A percentile compares a stretch with the other conserved stretches of the same genome.
Conservation (phyloP, 306 rosid genomes). For the Quercus glauca region DNA sequence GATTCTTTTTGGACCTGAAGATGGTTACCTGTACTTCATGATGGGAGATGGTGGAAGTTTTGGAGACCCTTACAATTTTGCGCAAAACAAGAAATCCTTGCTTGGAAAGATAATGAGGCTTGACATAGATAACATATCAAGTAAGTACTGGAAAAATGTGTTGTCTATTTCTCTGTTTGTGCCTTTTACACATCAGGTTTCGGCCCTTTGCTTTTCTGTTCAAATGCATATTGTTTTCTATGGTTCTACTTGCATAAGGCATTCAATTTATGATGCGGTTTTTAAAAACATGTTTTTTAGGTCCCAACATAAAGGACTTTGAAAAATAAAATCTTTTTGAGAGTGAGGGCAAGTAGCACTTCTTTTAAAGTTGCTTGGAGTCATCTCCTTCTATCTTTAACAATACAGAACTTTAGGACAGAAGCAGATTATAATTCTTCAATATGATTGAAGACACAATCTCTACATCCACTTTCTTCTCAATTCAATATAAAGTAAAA, state of each 20-base stretch:
- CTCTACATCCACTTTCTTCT: too few species aligned
- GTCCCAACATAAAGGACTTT: not conserved
- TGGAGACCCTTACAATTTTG: conserved; percentile 37
- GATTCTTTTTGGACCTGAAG: conserved; percentile 37
- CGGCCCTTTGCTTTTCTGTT: not conserved
- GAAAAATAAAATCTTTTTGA: not conserved
- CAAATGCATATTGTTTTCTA: not conserved
- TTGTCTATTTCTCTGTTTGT: not conserved
- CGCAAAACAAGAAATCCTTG: conserved; percentile 42
- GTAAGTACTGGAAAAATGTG: not conserved
- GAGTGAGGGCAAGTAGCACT: not conserved
- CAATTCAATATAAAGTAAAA: too few species aligned
- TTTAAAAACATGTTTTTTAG: not conserved
- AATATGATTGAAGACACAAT: too few species aligned
- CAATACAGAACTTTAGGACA: too few species aligned
- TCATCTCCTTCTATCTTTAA: too few species aligned
- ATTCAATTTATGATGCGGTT: not conserved
- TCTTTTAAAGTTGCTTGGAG: too few species aligned
- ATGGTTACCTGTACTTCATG: conserved; percentile 39
- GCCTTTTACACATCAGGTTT: not conserved
- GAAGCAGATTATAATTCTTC: too few species aligned
- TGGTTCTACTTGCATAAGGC: not conserved
- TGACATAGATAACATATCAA: conserved; percentile 29
- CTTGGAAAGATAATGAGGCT: conserved; percentile 45
- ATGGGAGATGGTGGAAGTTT: conserved; percentile 36